Percentiles rank a stretch among this genome's conserved stretches.
Conservation (phyloP, 495 filamentous ascomycete species). For the Saxophila tyrrhenica region DNA sequence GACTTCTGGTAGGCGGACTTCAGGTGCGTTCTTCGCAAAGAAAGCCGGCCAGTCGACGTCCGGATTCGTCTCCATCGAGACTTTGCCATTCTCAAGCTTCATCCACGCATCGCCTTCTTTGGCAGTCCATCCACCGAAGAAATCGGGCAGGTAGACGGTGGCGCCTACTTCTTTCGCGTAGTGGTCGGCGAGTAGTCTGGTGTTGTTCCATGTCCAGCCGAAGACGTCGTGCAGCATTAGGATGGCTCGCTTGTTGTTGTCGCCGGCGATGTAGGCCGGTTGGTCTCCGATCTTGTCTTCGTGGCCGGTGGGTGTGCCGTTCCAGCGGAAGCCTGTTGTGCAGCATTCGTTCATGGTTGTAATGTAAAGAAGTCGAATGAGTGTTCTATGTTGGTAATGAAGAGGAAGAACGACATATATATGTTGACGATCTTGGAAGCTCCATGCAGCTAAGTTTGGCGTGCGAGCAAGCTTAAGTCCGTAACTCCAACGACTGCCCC, state of each 20-base stretch:
- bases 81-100: neutral
- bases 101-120: neutral
- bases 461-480: no score
- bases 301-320: neutral
- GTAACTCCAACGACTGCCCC: no score
- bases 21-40: conserved; percentile 31
- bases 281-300: neutral
- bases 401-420: no score
- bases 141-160: conserved; percentile 42
- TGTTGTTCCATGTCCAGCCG: conserved; percentile 41
- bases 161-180: conserved; percentile 38
- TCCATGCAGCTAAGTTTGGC: no score
- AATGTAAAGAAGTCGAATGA: no score
- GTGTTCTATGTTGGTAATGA: no score
- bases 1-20: conserved; percentile 43
- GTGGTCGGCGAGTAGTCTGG: conserved; percentile 39
- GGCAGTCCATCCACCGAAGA: conserved; percentile 6
- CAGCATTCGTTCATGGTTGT: neutral
- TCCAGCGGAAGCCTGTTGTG: neutral
- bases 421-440: no score
- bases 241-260: conserved; percentile 31
- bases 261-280: conserved; percentile 21
- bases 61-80: conserved; percentile 17
- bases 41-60: conserved; percentile 33
- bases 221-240: conserved; percentile 39